Base-by-base conservation (phyloP, 2,329 filamentous ascomycete species). In the Aulographum hederae region DNA sequence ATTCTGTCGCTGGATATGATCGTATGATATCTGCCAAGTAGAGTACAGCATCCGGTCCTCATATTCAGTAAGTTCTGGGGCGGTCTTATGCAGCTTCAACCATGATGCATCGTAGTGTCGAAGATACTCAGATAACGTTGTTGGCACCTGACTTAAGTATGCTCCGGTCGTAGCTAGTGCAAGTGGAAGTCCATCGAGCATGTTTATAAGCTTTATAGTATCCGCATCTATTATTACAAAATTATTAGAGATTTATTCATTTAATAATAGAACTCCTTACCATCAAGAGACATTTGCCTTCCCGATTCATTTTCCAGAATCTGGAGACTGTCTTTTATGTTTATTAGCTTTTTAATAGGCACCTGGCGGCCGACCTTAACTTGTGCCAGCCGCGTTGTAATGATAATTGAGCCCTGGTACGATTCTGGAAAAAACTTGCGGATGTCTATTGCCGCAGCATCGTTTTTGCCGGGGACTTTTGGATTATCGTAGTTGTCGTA, bases 91-190 rank as follows among this genome's bases (percentile, higher is more conserved):
- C n/a, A 58, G 41, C 26, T 36, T 36, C 13, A 37, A 37, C 60
- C 53, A 65, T 30, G 46, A 52, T 25, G 39, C 37, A 25, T 50
- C 30, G 37, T 65, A 63, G 6, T 49, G 30, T 6, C 46, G 18
- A 26, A 61, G 44, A 40, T 64, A 65, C 25, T 57, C 41, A 1
- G 31, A 33, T n/a, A 49, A 50, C 20, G 36, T 56, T 1, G 46
- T 54, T 23, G 49, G 36, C 17, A 50, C 48, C 29, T 58, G 38
- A 18, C 46, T 34, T 11, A 65, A 50, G 36, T 59, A 65, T 1
- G 55, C 47, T 4, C 58, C 57, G 13, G 61, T 60, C 12, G 57
- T 54, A 4, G 57, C 43, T 12, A 65, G 49, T 2, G 60, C 60
- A 18, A 66, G 49, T 10, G 58, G 59, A 18, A 63, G 51, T 4